A percentile compares a stretch with the other conserved stretches of the same genome.
These are phyloP conservation scores for Trichophyton mentagrophytes DNA, from an alignment of 2,329 filamentous ascomycete genomes.

Conservation along the genomic window DNA sequence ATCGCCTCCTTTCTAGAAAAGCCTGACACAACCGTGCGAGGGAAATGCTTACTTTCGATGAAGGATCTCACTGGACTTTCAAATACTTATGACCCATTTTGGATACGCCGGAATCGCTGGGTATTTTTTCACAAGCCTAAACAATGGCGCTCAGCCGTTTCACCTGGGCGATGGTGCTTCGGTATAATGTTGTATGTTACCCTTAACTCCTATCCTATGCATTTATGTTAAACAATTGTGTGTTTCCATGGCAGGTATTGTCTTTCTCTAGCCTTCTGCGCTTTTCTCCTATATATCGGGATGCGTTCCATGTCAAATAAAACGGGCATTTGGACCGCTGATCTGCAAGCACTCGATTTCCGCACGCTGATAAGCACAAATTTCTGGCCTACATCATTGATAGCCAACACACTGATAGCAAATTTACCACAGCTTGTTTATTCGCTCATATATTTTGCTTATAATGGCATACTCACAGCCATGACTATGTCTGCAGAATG, in stretches of 20 bases:
- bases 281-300: neutral
- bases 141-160: neutral
- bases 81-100: neutral
- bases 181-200: neutral
- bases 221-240: neutral
- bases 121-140: slow-evolving; percentile 1
- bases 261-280: neutral
- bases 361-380: neutral
- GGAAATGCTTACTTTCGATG: slow-evolving; percentile 16
- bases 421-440: slow-evolving; percentile 27
- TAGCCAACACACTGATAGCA: slow-evolving; percentile 16
- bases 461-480: slow-evolving; percentile 30
- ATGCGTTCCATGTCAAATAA: neutral
- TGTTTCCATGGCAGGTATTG: neutral
- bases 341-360: neutral
- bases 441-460: slow-evolving; percentile 25
- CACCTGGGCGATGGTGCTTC: neutral
- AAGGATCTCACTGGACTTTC: neutral
- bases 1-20: slow-evolving; percentile 25
- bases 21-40: slow-evolving; percentile 21
- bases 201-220: neutral
- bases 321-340: neutral
- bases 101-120: neutral
- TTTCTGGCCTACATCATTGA: neutral
- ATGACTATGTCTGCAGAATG: slow-evolving; percentile 41